Evolutionary conservation across 306 rosid genomes (phyloP).

Genomic region (Dryas drummondii): DNA sequence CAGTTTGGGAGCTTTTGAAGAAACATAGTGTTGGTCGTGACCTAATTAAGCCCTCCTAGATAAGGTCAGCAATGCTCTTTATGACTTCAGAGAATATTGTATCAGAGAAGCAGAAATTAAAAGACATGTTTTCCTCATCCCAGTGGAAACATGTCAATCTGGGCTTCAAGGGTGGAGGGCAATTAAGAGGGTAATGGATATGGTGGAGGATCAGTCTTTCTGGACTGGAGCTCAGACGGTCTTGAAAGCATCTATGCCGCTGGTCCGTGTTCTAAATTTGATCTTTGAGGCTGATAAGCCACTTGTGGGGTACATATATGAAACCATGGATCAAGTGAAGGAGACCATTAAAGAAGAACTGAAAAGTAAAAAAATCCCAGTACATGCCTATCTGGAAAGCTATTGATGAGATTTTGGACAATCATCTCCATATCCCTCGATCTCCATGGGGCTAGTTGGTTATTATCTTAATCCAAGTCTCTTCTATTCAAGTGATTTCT

Average conservation of each 20-base stretch:
- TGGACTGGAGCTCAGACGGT: constrained; percentile 24
- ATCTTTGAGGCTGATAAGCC: constrained; percentile 26
- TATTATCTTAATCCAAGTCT: constrained; percentile 31
- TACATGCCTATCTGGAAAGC: constrained; percentile 31
- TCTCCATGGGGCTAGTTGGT: constrained; percentile 21
- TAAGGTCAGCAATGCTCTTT: constrained; percentile 23
- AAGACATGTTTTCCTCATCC: constrained; percentile 25
- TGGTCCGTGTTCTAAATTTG: constrained; percentile 8
- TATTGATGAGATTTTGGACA: constrained; percentile 28
- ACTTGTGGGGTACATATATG: constrained; percentile 32
- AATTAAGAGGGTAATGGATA: constrained; percentile 10
- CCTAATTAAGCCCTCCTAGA: constrained; percentile 26
- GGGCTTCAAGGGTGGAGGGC: constrained; percentile 25
- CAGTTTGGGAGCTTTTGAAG: constrained; percentile 20
- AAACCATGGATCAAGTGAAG: constrained; percentile 36
- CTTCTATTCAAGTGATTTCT: constrained; percentile 23
- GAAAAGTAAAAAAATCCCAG: constrained; percentile 5
- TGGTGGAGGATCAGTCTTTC: constrained; percentile 23
- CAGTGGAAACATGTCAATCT: constrained; percentile 19
- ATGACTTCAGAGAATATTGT: constrained; percentile 28
- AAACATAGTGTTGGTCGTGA: constrained; percentile 21
- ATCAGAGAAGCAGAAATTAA: constrained; percentile 2
- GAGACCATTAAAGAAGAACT: constrained; percentile 29
- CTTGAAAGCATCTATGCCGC: constrained; percentile 24
- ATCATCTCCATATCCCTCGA: constrained; percentile 25